Conservation (phyloP, 306 rosid species). For the Lupinus albus region DNA sequence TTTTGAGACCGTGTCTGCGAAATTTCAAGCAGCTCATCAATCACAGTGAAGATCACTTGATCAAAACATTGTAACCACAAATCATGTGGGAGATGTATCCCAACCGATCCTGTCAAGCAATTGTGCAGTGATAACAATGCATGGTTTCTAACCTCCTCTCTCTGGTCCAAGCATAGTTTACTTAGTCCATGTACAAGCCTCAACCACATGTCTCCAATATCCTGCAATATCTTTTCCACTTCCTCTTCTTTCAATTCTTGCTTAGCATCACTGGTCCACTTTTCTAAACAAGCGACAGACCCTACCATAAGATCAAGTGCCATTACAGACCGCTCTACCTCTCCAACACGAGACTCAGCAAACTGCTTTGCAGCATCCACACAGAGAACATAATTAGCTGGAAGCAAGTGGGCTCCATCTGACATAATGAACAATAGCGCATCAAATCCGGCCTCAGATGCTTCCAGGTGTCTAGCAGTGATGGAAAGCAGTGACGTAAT, state of each 20-base stretch:
- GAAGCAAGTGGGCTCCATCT: conserved; percentile 83
- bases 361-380: conserved; percentile 87
- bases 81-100: conserved; percentile 58
- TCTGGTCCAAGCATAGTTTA: conserved; percentile 86
- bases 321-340: conserved; percentile 77
- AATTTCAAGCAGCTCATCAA: conserved; percentile 83
- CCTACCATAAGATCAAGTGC: conserved; percentile 86
- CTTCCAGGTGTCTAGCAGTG: conserved; percentile 91
- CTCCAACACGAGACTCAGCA: conserved; percentile 96
- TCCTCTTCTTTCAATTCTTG: conserved; percentile 68
- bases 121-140: conserved; percentile 76
- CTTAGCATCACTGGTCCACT: conserved; percentile 78
- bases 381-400: conserved; percentile 80
- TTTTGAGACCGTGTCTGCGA: conserved; percentile 68
- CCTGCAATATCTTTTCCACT: conserved; percentile 62
- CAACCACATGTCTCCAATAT: conserved; percentile 97
- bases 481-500: conserved; percentile 79
- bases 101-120: conserved; percentile 77
- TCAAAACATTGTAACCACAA: conserved; percentile 91
- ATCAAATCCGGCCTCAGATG: conserved; percentile 95
- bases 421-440: conserved; percentile 81
- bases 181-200: conserved; percentile 80
- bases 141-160: conserved; percentile 90
- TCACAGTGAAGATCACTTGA: conserved; percentile 72
- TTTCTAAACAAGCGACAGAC: conserved; percentile 71